phyloP scores from a whole-genome alignment of 108 stramenopile species.

The Chaetoceros tenuissimus region DNA sequence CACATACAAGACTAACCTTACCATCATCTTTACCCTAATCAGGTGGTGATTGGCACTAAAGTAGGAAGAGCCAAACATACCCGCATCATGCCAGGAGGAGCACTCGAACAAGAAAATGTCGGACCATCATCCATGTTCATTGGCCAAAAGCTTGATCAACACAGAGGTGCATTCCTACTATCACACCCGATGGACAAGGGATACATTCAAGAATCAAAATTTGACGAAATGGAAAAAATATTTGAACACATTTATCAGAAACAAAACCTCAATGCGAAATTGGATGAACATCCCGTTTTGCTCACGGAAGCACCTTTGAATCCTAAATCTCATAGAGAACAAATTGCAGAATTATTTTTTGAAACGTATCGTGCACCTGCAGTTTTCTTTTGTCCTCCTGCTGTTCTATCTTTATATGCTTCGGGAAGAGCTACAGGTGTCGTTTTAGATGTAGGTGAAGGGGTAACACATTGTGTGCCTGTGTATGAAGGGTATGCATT shows the following conservation, averaged over 20 bases:
- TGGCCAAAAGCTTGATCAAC: constrained; percentile 87
- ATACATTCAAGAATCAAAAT: constrained; percentile 17
- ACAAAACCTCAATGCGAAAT: constrained; percentile 67
- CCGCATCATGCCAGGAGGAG: constrained; percentile 93
- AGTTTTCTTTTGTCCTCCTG: constrained; percentile 84
- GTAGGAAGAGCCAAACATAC: constrained; percentile 92
- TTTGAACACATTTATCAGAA: constrained; percentile 76
- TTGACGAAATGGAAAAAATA: not conserved
- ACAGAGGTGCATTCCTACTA: constrained; percentile 87
- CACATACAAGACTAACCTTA: no score
- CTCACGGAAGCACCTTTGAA: constrained; percentile 95
- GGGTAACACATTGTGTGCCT: constrained; percentile 92
- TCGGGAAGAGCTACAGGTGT: constrained; percentile 95
- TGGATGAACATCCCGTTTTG: constrained; percentile 92
- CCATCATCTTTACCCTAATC: no score
- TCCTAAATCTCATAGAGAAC: constrained; percentile 82
- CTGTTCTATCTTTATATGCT: constrained; percentile 91
- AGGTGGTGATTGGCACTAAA: constrained; percentile 84
- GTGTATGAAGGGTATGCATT: constrained; percentile 97
- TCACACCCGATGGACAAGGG: constrained; percentile 93
- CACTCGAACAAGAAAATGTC: constrained; percentile 73
- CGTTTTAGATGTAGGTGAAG: constrained; percentile 96
- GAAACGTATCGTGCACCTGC: constrained; percentile 93
- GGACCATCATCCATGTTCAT: constrained; percentile 80
- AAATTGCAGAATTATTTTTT: constrained; percentile 89